Base-by-base conservation (phyloP, 2,329 filamentous ascomycete genomes). In the Penicillium occitanis region DNA sequence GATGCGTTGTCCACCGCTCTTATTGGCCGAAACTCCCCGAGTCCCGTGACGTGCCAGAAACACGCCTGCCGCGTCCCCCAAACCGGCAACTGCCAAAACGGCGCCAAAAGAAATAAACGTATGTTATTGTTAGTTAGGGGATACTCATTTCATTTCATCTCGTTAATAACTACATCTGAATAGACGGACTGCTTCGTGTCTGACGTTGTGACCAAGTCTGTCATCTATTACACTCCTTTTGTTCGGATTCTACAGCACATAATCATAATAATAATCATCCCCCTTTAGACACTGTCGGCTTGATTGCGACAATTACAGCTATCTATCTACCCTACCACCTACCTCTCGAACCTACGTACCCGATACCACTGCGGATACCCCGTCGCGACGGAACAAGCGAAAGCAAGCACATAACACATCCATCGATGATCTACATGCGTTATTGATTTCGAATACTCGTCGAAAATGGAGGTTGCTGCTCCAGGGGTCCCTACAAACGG, bases 381-480 rank as follows among this genome's bases (percentile, higher is more conserved):
- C n/a, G 10, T 61, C 30, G 30, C n/a, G 42, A 22, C 46, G 35
- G 44, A 44, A 25, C n/a, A 30, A 60, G 57, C 22, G 40, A 33
- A 46, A 60, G 17, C 13, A 46, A 33, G 37, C 57, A 33, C 40
- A 30, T 5, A 14, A 22, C 7, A 44, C 10, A 44, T 30, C 22
- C 4, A 67, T 76, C 73, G 68, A 80, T 80, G 78, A 73, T 68
- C 71, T 63, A 66, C 61, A 67, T 67, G 67, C 66, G 53, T 64
- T 68, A 66, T 63, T 70, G 67, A 72, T 74, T 75, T 58, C 7
- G 35, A 25, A 57, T 25, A 42, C n/a, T 44, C 35, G 33, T 58
- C 30, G 69, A 72, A 67, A 62, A 79, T 79, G 77, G 77, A 79
- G 73, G 77, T 79, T 66, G 76, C 74, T 71, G 72, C 75, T 65